A percentile compares a stretch with the other conserved stretches of the same genome.
These are phyloP conservation scores for Fusarium burgessii DNA, from an alignment of 2,329 filamentous ascomycete genomes.

Conservation along the genomic window DNA sequence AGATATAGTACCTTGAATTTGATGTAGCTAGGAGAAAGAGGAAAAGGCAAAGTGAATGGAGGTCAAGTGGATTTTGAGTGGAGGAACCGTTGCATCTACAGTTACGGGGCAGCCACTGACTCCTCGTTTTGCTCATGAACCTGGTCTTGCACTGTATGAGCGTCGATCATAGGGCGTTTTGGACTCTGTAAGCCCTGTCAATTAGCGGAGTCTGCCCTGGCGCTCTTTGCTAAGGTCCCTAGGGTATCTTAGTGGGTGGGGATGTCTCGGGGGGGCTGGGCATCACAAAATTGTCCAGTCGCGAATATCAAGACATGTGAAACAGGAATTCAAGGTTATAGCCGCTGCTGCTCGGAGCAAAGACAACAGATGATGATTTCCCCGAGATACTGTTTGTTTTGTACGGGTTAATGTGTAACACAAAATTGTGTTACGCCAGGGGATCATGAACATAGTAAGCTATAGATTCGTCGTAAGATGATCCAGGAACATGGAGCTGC, in stretches of 20 bases:
- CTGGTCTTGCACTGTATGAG: neutral
- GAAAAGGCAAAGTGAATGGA: conserved; percentile 4
- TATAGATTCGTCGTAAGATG: neutral
- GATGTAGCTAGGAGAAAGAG: conserved; percentile 23
- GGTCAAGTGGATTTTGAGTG: conserved; percentile 6
- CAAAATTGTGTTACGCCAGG: neutral
- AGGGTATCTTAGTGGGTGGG: neutral
- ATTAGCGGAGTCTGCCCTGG: conserved; percentile 6
- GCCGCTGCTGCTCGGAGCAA: neutral
- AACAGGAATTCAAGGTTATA: neutral
- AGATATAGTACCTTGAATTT: conserved; percentile 18
- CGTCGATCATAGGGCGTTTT: conserved; percentile 16
- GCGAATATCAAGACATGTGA: neutral
- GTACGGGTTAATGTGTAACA: neutral
- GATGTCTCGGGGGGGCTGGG: neutral
- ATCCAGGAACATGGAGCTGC: conserved; percentile 12
- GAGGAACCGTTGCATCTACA: conserved; percentile 18
- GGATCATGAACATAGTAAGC: neutral
- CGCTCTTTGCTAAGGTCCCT: neutral
- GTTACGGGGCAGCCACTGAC: conserved; percentile 7
- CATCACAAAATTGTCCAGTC: neutral
- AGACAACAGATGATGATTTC: neutral
- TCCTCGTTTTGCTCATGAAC: conserved; percentile 6
- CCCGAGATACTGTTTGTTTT: neutral
- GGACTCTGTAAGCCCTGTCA: conserved; percentile 8